Base-by-base conservation (phyloP, 192 early-diverging fungal genomes). In the Dissophora ornata region DNA sequence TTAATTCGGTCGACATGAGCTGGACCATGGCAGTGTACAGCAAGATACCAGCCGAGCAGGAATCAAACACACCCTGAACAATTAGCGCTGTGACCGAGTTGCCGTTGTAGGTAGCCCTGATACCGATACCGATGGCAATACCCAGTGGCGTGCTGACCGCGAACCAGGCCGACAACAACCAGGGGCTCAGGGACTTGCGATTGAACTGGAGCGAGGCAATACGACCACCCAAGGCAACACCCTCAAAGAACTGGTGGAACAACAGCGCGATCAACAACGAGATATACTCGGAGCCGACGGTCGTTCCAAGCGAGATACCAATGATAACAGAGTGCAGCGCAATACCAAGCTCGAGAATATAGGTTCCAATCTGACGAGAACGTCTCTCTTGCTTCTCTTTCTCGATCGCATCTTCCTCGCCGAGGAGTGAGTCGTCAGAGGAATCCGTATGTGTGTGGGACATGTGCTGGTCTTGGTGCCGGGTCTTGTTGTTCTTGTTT, bases 121-220 rank as follows among this genome's bases (percentile, higher is more conserved):
- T 83, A 36, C 79, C 88, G 57, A 96, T 91, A 21, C 96, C 95
- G 49, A 96, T 83, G 0, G 81, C 86, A 46, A 91, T 83, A 28
- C 96, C 96, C 40, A 96, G 7, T 9, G 96, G 96, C 13, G 95
- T 96, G 19, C 88, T 94, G n/a, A 88, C n/a, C 0, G 89, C 82
- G 77, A 91, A 94, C 29, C 89, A 54, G 5, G 84, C 42, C 0
- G 85, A 84, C 57, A 90, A 87, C 13, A 88, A 28, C 47, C 87
- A 62, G 11, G 88, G 85, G 26, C 80, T 79, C 1, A 83, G 13
- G 36, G 85, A 70, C 1, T 71, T 67, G 24, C 57, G 48, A 7
- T 25, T 26, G 38, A 74, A 84, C 0, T 61, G 22, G 16, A 92
- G 68, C 15, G 82, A 86, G 9, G 89, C 80, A 38, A 94, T 85